These are phyloP conservation scores for Neurospora sp. DNA, from an alignment of 495 filamentous ascomycete species.

Conservation along the genomic window DNA sequence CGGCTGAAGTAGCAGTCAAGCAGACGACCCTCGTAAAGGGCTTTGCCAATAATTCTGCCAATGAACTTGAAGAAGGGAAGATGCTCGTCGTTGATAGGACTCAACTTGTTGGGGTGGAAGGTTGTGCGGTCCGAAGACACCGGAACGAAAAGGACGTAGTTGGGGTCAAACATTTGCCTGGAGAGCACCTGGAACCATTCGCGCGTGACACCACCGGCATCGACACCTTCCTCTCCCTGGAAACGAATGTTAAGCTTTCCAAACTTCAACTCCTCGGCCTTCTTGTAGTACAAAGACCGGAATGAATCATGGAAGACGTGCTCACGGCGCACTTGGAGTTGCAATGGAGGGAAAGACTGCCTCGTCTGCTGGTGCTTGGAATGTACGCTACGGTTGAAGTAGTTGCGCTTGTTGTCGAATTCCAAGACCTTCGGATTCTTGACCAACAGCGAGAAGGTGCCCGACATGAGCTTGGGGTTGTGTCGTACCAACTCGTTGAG, in stretches of 20 bases:
- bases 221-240: constrained; percentile 93
- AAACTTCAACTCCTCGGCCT: constrained; percentile 90
- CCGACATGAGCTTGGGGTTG: constrained; percentile 96
- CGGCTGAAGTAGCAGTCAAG: constrained; percentile 98
- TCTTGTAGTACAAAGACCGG: constrained; percentile 91
- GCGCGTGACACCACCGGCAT: constrained; percentile 93
- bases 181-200: constrained; percentile 99
- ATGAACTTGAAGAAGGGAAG: constrained; percentile 99
- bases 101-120: constrained; percentile 93
- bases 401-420: constrained; percentile 99
- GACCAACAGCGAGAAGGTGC: constrained; percentile 86
- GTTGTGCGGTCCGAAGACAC: constrained; percentile 97
- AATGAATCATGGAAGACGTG: constrained; percentile 98
- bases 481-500: constrained; percentile 95
- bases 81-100: constrained; percentile 90
- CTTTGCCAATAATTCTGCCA: constrained; percentile 96
- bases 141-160: constrained; percentile 91
- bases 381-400: constrained; percentile 91
- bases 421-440: constrained; percentile 98
- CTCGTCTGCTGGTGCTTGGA: constrained; percentile 55
- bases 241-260: constrained; percentile 97
- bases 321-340: constrained; percentile 83
- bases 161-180: constrained; percentile 97
- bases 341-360: constrained; percentile 57
- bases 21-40: constrained; percentile 89